These are phyloP conservation scores for Acidiella bohemica DNA, from an alignment of 495 filamentous ascomycete species.

Conservation along the genomic window DNA sequence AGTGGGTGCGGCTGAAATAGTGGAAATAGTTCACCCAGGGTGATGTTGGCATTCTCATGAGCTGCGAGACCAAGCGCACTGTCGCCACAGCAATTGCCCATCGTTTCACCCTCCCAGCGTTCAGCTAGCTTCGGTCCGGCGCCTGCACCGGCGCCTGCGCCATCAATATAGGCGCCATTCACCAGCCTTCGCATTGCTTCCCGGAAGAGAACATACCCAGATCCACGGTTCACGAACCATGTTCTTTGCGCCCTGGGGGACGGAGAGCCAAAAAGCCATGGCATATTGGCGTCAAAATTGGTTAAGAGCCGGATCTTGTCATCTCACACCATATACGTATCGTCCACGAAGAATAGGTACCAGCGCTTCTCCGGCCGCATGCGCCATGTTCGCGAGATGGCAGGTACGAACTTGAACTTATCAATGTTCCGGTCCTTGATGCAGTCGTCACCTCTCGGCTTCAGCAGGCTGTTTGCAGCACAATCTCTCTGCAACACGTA, in stretches of 20 bases:
- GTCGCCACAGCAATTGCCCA: conserved; percentile 13
- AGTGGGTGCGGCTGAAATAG: conserved; percentile 10
- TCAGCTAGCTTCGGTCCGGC: conserved; percentile 7
- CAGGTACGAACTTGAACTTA: conserved; percentile 59
- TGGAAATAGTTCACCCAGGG: conserved; percentile 6
- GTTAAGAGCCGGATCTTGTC: conserved; percentile 45
- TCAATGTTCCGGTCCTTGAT: conserved; percentile 56
- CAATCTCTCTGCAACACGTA: no score
- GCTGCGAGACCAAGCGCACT: conserved; percentile 6
- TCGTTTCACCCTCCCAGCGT: conserved; percentile 9
- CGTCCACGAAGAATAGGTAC: conserved; percentile 57
- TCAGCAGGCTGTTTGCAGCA: no score
- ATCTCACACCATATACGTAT: conserved; percentile 53
- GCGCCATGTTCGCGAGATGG: conserved; percentile 43
- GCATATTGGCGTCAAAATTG: conserved; percentile 34
- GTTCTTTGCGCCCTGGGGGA: conserved; percentile 15
- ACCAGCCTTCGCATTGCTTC: conserved; percentile 32
- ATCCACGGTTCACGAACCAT: conserved; percentile 44
- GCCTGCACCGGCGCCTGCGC: conserved; percentile 1
- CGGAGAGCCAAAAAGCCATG: conserved; percentile 44
- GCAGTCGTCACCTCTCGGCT: no score
- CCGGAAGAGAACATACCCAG: conserved; percentile 38
- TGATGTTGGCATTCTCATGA: not conserved
- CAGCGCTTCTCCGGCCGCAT: conserved; percentile 41
- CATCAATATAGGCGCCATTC: conserved; percentile 5